Percentiles rank a stretch among this genome's conserved stretches.
Conservation (phyloP, 805 yeast genomes). For the Suhomyces tanzawaensis region DNA sequence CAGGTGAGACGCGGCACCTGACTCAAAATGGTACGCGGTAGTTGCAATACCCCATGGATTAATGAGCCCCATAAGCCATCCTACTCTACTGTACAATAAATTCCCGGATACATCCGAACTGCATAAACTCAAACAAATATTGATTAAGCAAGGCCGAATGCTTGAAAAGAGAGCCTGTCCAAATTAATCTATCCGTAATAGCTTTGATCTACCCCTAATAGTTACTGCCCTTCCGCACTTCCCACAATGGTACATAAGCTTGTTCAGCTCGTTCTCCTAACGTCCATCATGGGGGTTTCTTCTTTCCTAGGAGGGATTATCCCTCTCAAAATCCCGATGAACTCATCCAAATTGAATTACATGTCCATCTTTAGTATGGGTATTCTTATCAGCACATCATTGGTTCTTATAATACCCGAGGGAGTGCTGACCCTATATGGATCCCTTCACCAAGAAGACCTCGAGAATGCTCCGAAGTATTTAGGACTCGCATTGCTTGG, state of each 20-base stretch:
- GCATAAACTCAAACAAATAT: no score
- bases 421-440: constrained; percentile 49
- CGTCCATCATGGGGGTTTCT: constrained; percentile 17
- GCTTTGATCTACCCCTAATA: no score
- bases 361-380: constrained; percentile 58
- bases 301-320: constrained; percentile 22
- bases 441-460: constrained; percentile 15
- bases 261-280: constrained; percentile 9
- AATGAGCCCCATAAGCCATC: no score
- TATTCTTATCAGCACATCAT: constrained; percentile 56
- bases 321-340: constrained; percentile 26
- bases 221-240: no score
- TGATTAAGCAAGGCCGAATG: no score
- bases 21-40: no score
- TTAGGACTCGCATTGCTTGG: constrained; percentile 49
- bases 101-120: no score
- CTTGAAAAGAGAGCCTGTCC: no score
- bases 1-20: no score
- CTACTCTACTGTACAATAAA: no score
- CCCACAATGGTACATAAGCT: neutral
- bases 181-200: no score
- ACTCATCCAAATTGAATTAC: constrained; percentile 27
- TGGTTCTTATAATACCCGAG: constrained; percentile 63
- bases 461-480: constrained; percentile 17
- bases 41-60: no score